phyloP scores from a whole-genome alignment of 1,284 basidiomycete species.

The Jaminaea rosea region DNA sequence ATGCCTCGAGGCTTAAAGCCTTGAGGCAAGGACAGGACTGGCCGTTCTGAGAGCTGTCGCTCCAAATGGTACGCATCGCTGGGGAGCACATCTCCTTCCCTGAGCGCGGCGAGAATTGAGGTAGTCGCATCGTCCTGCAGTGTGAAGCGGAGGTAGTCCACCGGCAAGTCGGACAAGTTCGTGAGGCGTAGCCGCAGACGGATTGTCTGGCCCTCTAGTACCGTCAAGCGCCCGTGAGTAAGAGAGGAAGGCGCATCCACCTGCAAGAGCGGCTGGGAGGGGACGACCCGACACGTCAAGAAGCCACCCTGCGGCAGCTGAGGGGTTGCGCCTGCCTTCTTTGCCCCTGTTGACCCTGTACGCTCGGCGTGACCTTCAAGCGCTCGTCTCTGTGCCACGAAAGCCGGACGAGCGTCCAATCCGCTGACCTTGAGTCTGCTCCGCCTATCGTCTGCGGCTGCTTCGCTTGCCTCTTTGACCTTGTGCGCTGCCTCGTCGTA shows the following conservation, averaged over 20 bases:
- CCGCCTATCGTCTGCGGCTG: constrained; percentile 56
- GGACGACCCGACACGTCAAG: constrained; percentile 67
- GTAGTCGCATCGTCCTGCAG: constrained; percentile 81
- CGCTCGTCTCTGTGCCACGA: constrained; percentile 5
- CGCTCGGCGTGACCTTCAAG: not conserved
- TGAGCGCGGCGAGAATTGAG: constrained; percentile 64
- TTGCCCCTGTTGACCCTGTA: not conserved
- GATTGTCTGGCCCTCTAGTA: constrained; percentile 86
- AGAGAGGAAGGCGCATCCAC: constrained; percentile 78
- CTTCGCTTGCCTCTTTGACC: constrained; percentile 54
- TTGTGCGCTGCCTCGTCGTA: constrained; percentile 65
- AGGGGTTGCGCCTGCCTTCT: not conserved
- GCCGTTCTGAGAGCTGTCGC: constrained; percentile 65
- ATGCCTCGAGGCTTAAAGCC: not conserved
- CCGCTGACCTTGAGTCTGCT: constrained; percentile 65
- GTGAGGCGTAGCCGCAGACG: constrained; percentile 73
- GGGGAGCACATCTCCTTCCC: constrained; percentile 64
- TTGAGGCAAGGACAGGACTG: constrained; percentile 66
- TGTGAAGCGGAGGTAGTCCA: constrained; percentile 73
- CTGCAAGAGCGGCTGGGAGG: constrained; percentile 73
- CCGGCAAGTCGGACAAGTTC: constrained; percentile 65
- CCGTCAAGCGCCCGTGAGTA: constrained; percentile 80
- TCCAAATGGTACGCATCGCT: constrained; percentile 86
- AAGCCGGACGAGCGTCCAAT: constrained; percentile 54
- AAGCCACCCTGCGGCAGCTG: not conserved